Base-by-base conservation (phyloP, 768 basidiomycete species). In the Rhodotorula babjevae region DNA sequence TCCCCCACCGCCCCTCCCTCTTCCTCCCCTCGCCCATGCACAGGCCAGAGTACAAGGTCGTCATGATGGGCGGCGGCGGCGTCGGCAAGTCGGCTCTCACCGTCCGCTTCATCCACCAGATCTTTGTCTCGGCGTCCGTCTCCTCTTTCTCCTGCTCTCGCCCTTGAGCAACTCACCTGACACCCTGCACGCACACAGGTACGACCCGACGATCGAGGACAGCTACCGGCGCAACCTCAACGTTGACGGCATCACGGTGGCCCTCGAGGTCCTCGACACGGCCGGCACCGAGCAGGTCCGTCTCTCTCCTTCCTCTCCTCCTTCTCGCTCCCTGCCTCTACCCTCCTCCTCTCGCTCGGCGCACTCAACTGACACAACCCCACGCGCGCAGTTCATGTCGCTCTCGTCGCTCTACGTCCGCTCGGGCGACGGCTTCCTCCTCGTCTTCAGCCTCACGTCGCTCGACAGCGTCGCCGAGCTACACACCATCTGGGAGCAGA, bases 61-160 rank as follows among this genome's bases (percentile, higher is more conserved):
- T 73, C 46, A 63, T 73, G n/a, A 68, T 68, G 71, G 62, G 67
- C 15, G 36, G 36, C 40, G 63, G 50, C 21, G 53, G 63, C 53
- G 63, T 64, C 25, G 29, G 60, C 15, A 91, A 98, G 85, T 93
- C 92, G 63, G 93, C 92, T 36, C 82, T 96, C 82, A 97, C 95
- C 63, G 96, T 97, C 78, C 95, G 97, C 81, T 98, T 97, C 84
- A 96, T 97, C 77, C 95, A 98, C 42, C 42, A 44, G 19, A 56
- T 77, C 47, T 77, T 77, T 31, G 67, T 68, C 29, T 53, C 63
- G n/a, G 56, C 56, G 42, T 63, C n/a, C 56, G 53, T 46, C 44
- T 46, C 21, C 56, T 21, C 27, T 33, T n/a, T 31, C 19, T 8
- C 36, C 18, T 29, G 16, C 42, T 9, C 40, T 1, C 4, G 33